Base-by-base conservation (phyloP, 2,329 filamentous ascomycete genomes). In the Phaeosphaeria sp. region DNA sequence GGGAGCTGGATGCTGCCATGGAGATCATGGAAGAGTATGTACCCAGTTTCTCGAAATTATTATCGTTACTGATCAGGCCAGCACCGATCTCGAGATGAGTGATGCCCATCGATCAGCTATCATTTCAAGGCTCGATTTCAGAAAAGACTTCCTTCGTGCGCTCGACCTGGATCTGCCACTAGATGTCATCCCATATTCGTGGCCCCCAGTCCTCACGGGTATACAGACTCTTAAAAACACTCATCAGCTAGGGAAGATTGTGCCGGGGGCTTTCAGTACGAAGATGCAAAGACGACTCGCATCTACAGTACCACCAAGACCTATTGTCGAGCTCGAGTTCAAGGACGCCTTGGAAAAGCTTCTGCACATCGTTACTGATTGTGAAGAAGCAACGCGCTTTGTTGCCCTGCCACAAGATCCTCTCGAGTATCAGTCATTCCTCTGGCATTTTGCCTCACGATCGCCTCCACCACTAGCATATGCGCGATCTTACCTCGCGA, bases 231-330 rank as follows among this genome's bases (percentile, higher is more conserved):
- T 96, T 52, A 81, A 85, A 56, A 81, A 82, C 25, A 88, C 89
- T 0, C 84, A 89, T 54, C 66, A 77, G 0, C 76, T 94, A 2
- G 90, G 87, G 0, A 87, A 83, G 50, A 77, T 86, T 0, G 87
- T 96, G 0, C 84, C 88, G 0, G 88, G 89, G n/a, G 88, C 93
- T 0, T 98, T 97, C 75, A 97, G 92, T 67, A 87, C 87, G 22
- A 96, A 97, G 72, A 84, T 98, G 39, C 95, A 99, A 73, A 86
- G 93, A n/a, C 90, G 90, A 62, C 83, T 99, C 30, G 93, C 95
- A 0, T 97, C 93, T 66, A 97, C 93, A 0, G 93, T 97, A 68
- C 95, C 95, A 3, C 95, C 95, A 7, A 86, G 94, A 9, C 93
- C 94, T 0, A 94, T 97, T 67, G 91, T 97, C 11, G 84, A 92